Evolutionary conservation across 1,284 basidiomycete genomes (phyloP).

Genomic region (Pholiota adiposa): DNA sequence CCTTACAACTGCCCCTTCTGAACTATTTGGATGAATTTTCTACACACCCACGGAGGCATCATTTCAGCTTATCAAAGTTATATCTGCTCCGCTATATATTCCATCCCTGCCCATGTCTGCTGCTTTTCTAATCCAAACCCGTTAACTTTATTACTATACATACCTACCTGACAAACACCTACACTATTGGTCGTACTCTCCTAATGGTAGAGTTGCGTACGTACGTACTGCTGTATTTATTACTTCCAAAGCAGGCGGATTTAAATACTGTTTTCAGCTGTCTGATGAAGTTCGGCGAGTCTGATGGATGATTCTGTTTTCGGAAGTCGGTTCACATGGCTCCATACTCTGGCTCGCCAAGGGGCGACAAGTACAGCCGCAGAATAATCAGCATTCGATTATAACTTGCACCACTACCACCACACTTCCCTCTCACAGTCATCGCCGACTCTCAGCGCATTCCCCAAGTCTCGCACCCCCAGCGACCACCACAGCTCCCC

Average conservation of each 20-base stretch:
- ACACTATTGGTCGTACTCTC: constrained; percentile 11
- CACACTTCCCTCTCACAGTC: constrained; percentile 10
- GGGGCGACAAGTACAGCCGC: constrained; percentile 26
- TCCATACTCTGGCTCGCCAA: constrained; percentile 29
- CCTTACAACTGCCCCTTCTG: constrained; percentile 30
- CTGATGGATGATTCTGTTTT: constrained; percentile 32
- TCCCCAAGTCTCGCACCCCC: background rate
- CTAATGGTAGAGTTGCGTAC: constrained; percentile 13
- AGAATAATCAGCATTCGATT: constrained; percentile 32
- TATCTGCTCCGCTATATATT: constrained; percentile 7
- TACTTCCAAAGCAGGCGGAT: constrained; percentile 16
- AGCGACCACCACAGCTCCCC: background rate
- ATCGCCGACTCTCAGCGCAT: constrained; percentile 1
- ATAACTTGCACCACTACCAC: constrained; percentile 22
- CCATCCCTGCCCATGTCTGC: background rate
- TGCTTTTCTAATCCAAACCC: constrained; percentile 1
- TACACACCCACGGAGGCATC: constrained; percentile 24
- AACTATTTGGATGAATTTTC: constrained; percentile 16
- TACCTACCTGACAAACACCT: constrained; percentile 15
- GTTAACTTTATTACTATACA: constrained; percentile 13
- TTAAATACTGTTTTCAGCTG: constrained; percentile 17
- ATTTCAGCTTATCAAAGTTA: constrained; percentile 10
- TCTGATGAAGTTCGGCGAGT: constrained; percentile 23
- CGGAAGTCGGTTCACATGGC: constrained; percentile 34
- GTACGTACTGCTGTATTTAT: constrained; percentile 15